Evolutionary conservation across 371 early-diverging fungal genomes (phyloP).

Genomic region (Zychaea mexicana): DNA sequence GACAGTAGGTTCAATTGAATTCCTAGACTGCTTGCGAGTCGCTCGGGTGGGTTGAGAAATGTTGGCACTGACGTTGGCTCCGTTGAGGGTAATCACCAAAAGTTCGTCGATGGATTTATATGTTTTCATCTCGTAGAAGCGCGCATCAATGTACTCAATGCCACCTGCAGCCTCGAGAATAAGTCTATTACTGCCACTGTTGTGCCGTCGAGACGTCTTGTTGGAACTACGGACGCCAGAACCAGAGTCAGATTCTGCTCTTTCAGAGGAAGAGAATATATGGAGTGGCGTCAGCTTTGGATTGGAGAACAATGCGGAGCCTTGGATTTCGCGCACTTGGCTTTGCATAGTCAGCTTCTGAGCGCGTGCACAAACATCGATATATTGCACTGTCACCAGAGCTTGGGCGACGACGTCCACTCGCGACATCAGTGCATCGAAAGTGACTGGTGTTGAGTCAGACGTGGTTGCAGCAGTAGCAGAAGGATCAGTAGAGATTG

Average conservation of each 20-base stretch:
- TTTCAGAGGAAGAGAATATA: conserved; percentile 24
- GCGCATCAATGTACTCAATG: conserved; percentile 33
- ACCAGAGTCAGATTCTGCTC: conserved; percentile 47
- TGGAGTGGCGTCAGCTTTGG: conserved; percentile 40
- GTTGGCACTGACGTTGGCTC: conserved; percentile 43
- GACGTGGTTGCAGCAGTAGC: not conserved
- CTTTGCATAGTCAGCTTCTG: conserved; percentile 48
- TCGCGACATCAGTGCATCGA: conserved; percentile 30
- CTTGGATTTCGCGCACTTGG: conserved; percentile 35
- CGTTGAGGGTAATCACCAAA: conserved; percentile 37
- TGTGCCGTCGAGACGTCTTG: conserved; percentile 30
- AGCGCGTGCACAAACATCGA: conserved; percentile 47
- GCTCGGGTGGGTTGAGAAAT: conserved; percentile 30
- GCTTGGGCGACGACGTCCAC: conserved; percentile 48
- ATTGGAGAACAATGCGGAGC: conserved; percentile 49
- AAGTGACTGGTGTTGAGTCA: conserved; percentile 11
- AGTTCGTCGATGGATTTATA: conserved; percentile 15
- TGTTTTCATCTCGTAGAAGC: conserved; percentile 35
- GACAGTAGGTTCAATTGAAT: conserved; percentile 25
- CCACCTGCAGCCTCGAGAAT: conserved; percentile 48
- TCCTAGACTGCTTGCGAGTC: conserved; percentile 12
- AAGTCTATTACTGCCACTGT: conserved; percentile 30
- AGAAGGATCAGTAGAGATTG: not conserved
- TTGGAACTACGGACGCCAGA: conserved; percentile 47
- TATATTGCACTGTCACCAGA: conserved; percentile 32